Percentiles rank a stretch among this genome's conserved stretches.
Conservation (phyloP, 805 yeast species). For the Candida orba region DNA sequence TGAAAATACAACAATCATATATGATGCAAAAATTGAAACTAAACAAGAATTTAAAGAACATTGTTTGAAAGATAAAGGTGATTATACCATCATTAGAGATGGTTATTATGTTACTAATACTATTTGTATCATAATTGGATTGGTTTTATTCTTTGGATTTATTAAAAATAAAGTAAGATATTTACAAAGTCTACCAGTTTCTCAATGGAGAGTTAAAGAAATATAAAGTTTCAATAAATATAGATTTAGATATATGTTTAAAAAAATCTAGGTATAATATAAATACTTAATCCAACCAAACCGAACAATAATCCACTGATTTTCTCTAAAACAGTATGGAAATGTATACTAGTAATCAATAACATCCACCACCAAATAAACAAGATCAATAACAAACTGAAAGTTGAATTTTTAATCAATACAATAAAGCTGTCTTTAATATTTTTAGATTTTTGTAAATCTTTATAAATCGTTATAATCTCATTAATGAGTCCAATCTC, state of each 20-base stretch:
- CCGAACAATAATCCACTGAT: slow-evolving; percentile 63
- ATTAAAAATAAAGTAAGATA: slow-evolving; percentile 53
- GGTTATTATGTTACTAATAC: slow-evolving; percentile 80
- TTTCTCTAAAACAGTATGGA: slow-evolving; percentile 77
- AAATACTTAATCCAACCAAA: slow-evolving; percentile 35
- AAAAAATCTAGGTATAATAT: slow-evolving; percentile 32
- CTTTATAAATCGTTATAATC: not conserved
- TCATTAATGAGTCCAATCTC: slow-evolving; percentile 30
- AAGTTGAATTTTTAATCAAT: slow-evolving; percentile 13
- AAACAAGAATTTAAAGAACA: slow-evolving; percentile 33
- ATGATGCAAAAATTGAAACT: not conserved
- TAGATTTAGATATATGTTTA: not conserved
- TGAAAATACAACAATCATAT: slow-evolving; percentile 18
- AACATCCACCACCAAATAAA: slow-evolving; percentile 82
- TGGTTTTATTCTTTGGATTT: slow-evolving; percentile 55
- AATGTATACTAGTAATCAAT: slow-evolving; percentile 73
- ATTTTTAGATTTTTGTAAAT: not conserved
- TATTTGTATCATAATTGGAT: slow-evolving; percentile 63
- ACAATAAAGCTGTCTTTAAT: not conserved
- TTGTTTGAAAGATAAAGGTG: slow-evolving; percentile 53
- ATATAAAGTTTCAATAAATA: not conserved
- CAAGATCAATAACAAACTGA: slow-evolving; percentile 28
- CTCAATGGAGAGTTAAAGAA: slow-evolving; percentile 59
- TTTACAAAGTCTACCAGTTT: slow-evolving; percentile 65
- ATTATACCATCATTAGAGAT: slow-evolving; percentile 49